Evolutionary conservation across 805 yeast genomes (phyloP).

Genomic region (Saturnispora quitensis): DNA sequence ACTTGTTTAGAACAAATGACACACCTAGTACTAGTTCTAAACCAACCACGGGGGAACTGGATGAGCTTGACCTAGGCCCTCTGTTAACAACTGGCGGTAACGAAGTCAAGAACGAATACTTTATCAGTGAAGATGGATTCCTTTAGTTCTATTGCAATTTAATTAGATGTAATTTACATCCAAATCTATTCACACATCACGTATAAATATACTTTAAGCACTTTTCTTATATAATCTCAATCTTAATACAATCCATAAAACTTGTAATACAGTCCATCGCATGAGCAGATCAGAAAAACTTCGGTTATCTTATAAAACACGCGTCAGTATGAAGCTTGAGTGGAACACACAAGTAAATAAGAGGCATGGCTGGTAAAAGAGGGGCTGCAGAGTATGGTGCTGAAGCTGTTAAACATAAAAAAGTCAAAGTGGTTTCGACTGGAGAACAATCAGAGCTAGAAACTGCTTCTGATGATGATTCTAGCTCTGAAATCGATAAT

Average conservation of each 20-base stretch:
- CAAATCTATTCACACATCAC: neutral
- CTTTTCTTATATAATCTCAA: neutral
- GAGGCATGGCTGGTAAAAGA: neutral
- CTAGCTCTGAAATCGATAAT: conserved; percentile 1
- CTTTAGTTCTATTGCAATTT: neutral
- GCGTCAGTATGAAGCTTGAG: neutral
- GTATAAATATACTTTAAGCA: neutral
- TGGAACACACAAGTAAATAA: neutral
- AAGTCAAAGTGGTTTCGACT: neutral
- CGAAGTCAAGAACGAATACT: conserved; percentile 4
- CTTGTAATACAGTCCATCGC: neutral
- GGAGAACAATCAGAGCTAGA: neutral
- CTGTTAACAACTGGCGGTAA: neutral
- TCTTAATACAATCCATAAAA: neutral
- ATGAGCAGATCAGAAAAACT: neutral
- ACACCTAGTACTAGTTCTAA: neutral
- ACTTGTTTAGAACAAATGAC: conserved; percentile 9
- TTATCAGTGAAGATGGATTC: conserved; percentile 3
- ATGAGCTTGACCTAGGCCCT: conserved; percentile 5
- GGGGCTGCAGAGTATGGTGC: neutral
- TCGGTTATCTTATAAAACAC: neutral
- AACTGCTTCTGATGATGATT: conserved; percentile 1
- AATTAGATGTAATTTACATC: too few relatives aligned
- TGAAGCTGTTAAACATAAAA: neutral
- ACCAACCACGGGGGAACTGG: conserved; percentile 1